Evolutionary conservation across 208 protist species (phyloP).

Genomic region (Leishmania martiniquensis): DNA sequence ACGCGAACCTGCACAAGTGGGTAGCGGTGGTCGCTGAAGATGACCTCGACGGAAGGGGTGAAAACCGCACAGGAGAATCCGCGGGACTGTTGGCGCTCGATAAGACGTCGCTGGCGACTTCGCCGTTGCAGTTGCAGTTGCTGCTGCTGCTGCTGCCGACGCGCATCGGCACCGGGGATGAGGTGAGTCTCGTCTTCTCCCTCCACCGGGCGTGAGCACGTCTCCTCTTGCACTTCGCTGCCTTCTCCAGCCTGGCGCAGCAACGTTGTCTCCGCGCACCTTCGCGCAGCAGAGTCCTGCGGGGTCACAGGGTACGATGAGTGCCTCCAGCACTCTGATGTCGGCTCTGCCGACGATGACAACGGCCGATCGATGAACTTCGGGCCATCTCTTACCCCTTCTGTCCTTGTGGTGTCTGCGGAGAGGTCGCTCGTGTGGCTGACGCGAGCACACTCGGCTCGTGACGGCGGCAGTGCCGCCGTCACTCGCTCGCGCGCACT

Average conservation of each 20-base stretch:
- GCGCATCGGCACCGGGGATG: not conserved
- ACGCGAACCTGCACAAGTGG: constrained; percentile 53
- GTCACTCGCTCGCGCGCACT: not conserved
- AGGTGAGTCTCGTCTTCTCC: not conserved
- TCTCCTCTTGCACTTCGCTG: not conserved
- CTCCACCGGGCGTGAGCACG: not conserved
- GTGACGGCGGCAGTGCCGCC: not conserved
- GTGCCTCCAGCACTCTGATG: not conserved
- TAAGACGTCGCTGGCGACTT: not conserved
- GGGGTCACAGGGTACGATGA: not conserved
- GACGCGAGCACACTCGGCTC: not conserved
- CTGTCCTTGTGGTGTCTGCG: not conserved
- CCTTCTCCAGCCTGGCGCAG: not conserved
- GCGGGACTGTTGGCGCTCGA: constrained; percentile 6
- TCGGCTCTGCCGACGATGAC: not conserved
- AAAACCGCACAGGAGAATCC: constrained; percentile 42
- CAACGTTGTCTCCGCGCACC: not conserved
- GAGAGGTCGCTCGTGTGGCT: not conserved
- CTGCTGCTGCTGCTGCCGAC: constrained; percentile 1
- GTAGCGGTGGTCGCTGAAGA: constrained; percentile 67
- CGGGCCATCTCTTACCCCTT: not conserved
- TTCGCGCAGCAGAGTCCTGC: not conserved
- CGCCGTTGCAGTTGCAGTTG: not conserved
- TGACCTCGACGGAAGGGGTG: constrained; percentile 49
- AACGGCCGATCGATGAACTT: not conserved